phyloP scores from a whole-genome alignment of 768 basidiomycete genomes.

The Floccularia luteovirens region DNA sequence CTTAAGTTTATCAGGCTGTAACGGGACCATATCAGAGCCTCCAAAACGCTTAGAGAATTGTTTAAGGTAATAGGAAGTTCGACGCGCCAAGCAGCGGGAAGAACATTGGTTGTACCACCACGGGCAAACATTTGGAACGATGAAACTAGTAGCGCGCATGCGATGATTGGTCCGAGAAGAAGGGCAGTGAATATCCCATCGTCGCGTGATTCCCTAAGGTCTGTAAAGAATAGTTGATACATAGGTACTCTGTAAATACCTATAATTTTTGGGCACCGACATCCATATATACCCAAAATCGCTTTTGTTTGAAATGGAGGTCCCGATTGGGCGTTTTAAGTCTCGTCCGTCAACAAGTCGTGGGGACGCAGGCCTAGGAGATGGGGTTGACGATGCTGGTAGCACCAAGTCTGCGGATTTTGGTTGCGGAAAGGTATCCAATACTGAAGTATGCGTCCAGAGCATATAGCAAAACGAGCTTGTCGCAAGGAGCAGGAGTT shows the following conservation, averaged over 20 bases:
- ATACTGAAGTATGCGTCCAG: slow-evolving; percentile 50
- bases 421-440: slow-evolving; percentile 10
- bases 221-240: not conserved
- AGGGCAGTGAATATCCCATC: slow-evolving; percentile 84
- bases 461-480: slow-evolving; percentile 52
- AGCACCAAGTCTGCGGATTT: slow-evolving; percentile 7
- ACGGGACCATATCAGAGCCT: slow-evolving; percentile 57
- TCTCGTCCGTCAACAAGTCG: slow-evolving; percentile 37
- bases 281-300: slow-evolving; percentile 79
- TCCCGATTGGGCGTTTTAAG: slow-evolving; percentile 24
- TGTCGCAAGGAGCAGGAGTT: slow-evolving; percentile 48
- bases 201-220: slow-evolving; percentile 63
- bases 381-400: slow-evolving; percentile 11
- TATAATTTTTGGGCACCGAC: slow-evolving; percentile 85
- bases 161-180: slow-evolving; percentile 76
- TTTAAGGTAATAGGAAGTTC: slow-evolving; percentile 59
- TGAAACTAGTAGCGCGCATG: slow-evolving; percentile 57
- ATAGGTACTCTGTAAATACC: slow-evolving; percentile 30
- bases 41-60: slow-evolving; percentile 28
- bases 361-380: slow-evolving; percentile 30
- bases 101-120: slow-evolving; percentile 20
- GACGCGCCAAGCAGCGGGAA: slow-evolving; percentile 69
- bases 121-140: no score
- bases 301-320: slow-evolving; percentile 26
- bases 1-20: slow-evolving; percentile 73